Evolutionary conservation across 805 yeast genomes (phyloP), one percentile per base, ranked within the genome.

Genomic region (Peterozyma xylosa): DNA sequence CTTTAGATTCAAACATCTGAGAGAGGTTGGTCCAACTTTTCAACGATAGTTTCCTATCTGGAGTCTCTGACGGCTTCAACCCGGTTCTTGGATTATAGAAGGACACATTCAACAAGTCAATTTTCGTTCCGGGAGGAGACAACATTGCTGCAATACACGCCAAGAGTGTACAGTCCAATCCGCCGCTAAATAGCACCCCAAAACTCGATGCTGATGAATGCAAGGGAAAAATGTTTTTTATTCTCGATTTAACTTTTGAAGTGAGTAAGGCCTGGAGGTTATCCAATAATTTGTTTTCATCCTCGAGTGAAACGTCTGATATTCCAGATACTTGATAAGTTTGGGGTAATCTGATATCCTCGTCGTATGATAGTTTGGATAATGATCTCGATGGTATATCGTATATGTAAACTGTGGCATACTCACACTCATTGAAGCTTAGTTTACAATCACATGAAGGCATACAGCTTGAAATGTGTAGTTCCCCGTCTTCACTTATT

Each of bases 41-140:
- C n/a, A 70, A 60, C 0, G 95, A 95, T 6, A 93, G 65, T 41
- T 70, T 62, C 39, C 99, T 66, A 61, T 93, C 99, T 0, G 99
- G 99, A 2, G 96, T 83, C n/a, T 78, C 76, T 4, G 57, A 56
- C 0, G 88, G 81, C 10, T 49, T 43, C 18, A 73, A 60, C 1
- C 78, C 75, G 0, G 91, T 82, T 45, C 99, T 72, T 11, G 89
- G 90, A 54, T 91, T 93, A 51, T 85, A 90, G 60, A 93, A 93
- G 0, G 96, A 95, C 5, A 93, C 99, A 47, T 90, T 91, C 11
- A 93, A 55, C n/a, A 93, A 67, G 57, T 91, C 96, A 9, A 93
- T 71, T 1, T 49, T 45, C n/a, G 63, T 54, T 33, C 60, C 56
- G 46, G 52, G 36, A 42, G 44, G 32, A 15, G 58, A 65, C 50